A percentile compares a stretch with the other conserved stretches of the same genome.
Evolutionary conservation across 2,329 filamentous ascomycete genomes (phyloP).

Genomic region (Hortaea sp.): DNA sequence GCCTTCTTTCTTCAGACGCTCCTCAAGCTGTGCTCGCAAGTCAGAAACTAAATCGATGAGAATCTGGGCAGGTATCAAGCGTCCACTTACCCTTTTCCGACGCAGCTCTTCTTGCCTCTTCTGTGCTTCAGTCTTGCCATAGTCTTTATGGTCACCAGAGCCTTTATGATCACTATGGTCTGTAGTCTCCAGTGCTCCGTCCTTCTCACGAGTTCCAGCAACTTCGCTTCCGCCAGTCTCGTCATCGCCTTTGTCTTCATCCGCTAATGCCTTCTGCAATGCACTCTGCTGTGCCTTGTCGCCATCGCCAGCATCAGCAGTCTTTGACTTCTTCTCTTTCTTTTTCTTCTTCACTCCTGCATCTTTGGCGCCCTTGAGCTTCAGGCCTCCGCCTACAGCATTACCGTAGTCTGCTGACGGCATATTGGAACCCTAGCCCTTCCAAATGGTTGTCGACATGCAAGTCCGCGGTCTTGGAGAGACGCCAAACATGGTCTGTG

Average conservation of each 20-base stretch:
- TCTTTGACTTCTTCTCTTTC: slow-evolving; percentile 30
- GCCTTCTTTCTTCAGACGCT: slow-evolving; percentile 71
- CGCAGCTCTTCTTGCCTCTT: slow-evolving; percentile 68
- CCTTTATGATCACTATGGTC: slow-evolving; percentile 60
- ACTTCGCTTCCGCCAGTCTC: not conserved
- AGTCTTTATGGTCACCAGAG: slow-evolving; percentile 2
- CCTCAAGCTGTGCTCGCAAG: slow-evolving; percentile 54
- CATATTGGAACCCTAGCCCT: slow-evolving; percentile 37
- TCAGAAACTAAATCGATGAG: slow-evolving; percentile 1
- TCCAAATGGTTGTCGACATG: no score
- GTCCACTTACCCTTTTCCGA: slow-evolving; percentile 60
- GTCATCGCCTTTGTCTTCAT: slow-evolving; percentile 19
- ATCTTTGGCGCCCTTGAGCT: slow-evolving; percentile 68
- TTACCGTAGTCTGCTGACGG: slow-evolving; percentile 64
- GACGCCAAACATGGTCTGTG: no score
- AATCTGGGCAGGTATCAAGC: not conserved
- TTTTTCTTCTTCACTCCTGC: slow-evolving; percentile 57
- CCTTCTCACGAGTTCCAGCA: slow-evolving; percentile 10
- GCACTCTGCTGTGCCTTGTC: slow-evolving; percentile 15
- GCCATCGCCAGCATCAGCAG: slow-evolving; percentile 6
- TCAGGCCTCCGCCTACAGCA: slow-evolving; percentile 63
- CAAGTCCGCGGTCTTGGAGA: no score
- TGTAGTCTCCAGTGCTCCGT: slow-evolving; percentile 14
- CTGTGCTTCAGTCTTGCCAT: slow-evolving; percentile 74
- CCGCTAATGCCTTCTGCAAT: slow-evolving; percentile 23